phyloP scores from a whole-genome alignment of 768 basidiomycete species.

The Agrocybe pediades region DNA sequence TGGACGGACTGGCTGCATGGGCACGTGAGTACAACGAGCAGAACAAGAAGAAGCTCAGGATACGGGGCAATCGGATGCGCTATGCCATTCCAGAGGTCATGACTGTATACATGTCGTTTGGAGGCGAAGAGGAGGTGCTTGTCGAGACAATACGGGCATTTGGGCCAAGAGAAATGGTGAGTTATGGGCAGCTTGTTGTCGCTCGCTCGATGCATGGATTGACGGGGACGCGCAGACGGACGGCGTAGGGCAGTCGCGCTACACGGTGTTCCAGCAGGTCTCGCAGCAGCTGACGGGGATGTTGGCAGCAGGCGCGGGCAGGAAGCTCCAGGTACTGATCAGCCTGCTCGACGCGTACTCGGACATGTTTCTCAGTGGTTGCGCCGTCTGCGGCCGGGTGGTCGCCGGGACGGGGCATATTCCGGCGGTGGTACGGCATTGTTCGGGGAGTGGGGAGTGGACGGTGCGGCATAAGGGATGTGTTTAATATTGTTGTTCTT shows the following conservation, averaged over 20 bases:
- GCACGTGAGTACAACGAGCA: conserved; percentile 58
- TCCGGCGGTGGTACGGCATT: conserved; percentile 68
- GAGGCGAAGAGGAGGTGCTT: conserved; percentile 35
- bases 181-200: conserved; percentile 11
- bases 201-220: conserved; percentile 2
- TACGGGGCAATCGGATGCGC: conserved; percentile 61
- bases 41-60: conserved; percentile 47
- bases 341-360: conserved; percentile 49
- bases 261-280: conserved; percentile 60
- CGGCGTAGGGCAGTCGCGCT: conserved; percentile 72
- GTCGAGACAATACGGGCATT: conserved; percentile 71
- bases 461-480: conserved; percentile 1
- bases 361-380: conserved; percentile 62
- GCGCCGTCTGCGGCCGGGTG: conserved; percentile 63
- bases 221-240: conserved; percentile 61
- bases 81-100: conserved; percentile 68
- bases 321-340: conserved; percentile 53
- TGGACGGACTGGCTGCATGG: conserved; percentile 51
- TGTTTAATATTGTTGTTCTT: conserved; percentile 9
- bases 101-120: conserved; percentile 61
- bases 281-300: conserved; percentile 68
- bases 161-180: conserved; percentile 72
- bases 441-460: conserved; percentile 34
- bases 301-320: conserved; percentile 56
- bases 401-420: conserved; percentile 70